Evolutionary conservation across 192 early-diverging fungal species (phyloP).

Genomic region (Podila horticola): DNA sequence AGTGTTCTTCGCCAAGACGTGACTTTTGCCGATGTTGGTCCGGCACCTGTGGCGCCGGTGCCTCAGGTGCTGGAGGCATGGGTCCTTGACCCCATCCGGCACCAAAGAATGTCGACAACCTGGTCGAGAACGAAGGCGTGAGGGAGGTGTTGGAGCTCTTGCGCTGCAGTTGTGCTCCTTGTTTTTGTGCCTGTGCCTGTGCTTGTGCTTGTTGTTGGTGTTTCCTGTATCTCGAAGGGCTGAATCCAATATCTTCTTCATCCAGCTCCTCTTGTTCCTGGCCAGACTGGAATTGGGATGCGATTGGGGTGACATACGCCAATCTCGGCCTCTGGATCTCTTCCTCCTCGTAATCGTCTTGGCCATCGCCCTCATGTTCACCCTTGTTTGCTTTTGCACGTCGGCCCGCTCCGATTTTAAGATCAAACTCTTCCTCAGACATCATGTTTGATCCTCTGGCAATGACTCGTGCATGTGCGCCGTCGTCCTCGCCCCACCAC

Average conservation of each 20-base stretch:
- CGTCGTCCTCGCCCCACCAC: constrained; percentile 41
- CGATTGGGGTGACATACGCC: constrained; percentile 41
- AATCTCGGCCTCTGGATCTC: constrained; percentile 11
- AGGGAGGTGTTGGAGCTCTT: constrained; percentile 26
- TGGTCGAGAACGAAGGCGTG: constrained; percentile 13
- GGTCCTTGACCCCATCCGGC: constrained; percentile 35
- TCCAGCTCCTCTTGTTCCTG: neutral
- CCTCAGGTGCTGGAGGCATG: constrained; percentile 29
- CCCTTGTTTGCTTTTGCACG: too few relatives aligned
- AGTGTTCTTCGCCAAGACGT: constrained; percentile 10
- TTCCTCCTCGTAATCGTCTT: constrained; percentile 5
- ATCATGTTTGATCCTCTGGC: constrained; percentile 10
- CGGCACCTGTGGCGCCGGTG: constrained; percentile 1
- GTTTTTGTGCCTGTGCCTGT: constrained; percentile 9
- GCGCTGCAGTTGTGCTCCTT: neutral
- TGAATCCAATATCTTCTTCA: constrained; percentile 7
- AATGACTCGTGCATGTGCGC: constrained; percentile 9
- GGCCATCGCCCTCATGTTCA: neutral
- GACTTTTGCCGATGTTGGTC: constrained; percentile 8
- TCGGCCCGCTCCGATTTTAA: constrained; percentile 14
- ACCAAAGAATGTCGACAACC: constrained; percentile 34
- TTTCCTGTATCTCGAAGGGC: constrained; percentile 7
- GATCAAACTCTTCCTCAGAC: constrained; percentile 36
- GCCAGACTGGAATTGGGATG: constrained; percentile 21
- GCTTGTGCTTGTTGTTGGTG: constrained; percentile 17